Percentiles rank a stretch among this genome's conserved stretches.
Evolutionary conservation across 2,329 filamentous ascomycete species (phyloP).

Genomic region (Xylaria sp.): DNA sequence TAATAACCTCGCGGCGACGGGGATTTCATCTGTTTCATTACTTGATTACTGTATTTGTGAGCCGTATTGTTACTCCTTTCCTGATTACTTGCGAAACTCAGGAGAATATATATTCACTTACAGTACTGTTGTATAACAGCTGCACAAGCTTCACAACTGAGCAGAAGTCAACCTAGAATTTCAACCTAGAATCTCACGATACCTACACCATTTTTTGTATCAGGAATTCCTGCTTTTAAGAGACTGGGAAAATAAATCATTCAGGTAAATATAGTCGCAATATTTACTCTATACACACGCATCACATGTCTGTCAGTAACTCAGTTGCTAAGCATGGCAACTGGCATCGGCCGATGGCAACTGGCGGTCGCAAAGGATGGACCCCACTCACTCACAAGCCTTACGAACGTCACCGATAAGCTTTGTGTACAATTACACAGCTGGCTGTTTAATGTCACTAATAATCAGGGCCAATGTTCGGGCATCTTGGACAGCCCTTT

Average conservation of each 20-base stretch:
- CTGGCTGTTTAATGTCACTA: conserved; percentile 8
- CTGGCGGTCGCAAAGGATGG: background rate
- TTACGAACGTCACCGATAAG: conserved; percentile 30
- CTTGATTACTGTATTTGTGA: background rate
- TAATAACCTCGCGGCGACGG: conserved; percentile 24
- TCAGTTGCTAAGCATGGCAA: background rate
- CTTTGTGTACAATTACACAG: conserved; percentile 1
- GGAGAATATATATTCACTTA: background rate
- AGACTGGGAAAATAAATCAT: background rate
- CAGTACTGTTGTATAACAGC: background rate
- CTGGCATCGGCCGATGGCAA: conserved; percentile 4
- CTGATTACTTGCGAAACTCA: background rate
- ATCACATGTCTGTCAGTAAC: background rate
- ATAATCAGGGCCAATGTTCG: conserved; percentile 19
- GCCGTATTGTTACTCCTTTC: background rate
- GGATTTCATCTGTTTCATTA: background rate
- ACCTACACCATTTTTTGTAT: too few relatives aligned
- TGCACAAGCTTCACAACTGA: background rate
- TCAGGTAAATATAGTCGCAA: background rate
- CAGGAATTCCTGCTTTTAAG: background rate
- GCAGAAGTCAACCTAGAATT: too few relatives aligned
- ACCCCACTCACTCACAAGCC: background rate
- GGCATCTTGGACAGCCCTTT: conserved; percentile 6
- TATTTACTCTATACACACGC: background rate
- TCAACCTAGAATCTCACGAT: background rate